Percentiles rank a stretch among this genome's conserved stretches.
These are phyloP conservation scores for Silene conica DNA, from an alignment of 148 eudicot genomes.

Conservation along the genomic window DNA sequence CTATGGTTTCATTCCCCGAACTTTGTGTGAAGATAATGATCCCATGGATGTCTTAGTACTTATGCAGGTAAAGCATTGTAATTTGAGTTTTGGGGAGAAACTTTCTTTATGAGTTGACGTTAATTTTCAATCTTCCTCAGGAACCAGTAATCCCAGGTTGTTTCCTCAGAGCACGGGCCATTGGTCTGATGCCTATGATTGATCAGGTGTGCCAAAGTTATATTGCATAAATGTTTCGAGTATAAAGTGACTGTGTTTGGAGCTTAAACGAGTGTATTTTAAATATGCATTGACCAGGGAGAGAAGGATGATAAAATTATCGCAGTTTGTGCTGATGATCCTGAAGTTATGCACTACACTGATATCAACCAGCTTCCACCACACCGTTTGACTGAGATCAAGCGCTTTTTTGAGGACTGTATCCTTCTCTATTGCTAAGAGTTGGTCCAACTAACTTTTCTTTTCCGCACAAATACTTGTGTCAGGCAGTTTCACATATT, in stretches of 20 bases:
- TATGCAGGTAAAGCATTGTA: conserved; percentile 58
- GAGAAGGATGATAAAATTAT: conserved; percentile 88
- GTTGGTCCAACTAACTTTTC: neutral
- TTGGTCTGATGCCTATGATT: conserved; percentile 95
- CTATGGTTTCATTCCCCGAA: conserved; percentile 87
- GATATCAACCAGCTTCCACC: conserved; percentile 74
- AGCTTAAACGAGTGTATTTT: conserved; percentile 1
- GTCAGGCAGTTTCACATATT: too few relatives aligned
- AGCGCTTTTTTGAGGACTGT: conserved; percentile 89
- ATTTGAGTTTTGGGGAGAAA: neutral
- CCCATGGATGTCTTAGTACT: conserved; percentile 84
- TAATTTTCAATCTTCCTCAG: conserved; percentile 28
- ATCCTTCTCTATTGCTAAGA: conserved; percentile 35
- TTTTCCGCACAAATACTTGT: neutral
- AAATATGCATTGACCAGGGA: conserved; percentile 39
- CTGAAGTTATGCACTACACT: conserved; percentile 69
- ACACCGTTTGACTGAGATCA: conserved; percentile 76
- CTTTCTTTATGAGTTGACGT: neutral
- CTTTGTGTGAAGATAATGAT: conserved; percentile 79
- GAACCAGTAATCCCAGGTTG: conserved; percentile 87
- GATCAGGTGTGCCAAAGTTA: conserved; percentile 56
- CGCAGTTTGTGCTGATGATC: conserved; percentile 90
- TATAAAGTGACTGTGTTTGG: neutral
- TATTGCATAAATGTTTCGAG: neutral
- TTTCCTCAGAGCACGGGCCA: conserved; percentile 75